Evolutionary conservation across 805 yeast genomes (phyloP), one percentile per base, ranked within the genome.

Genomic region (Teunomyces stri): DNA sequence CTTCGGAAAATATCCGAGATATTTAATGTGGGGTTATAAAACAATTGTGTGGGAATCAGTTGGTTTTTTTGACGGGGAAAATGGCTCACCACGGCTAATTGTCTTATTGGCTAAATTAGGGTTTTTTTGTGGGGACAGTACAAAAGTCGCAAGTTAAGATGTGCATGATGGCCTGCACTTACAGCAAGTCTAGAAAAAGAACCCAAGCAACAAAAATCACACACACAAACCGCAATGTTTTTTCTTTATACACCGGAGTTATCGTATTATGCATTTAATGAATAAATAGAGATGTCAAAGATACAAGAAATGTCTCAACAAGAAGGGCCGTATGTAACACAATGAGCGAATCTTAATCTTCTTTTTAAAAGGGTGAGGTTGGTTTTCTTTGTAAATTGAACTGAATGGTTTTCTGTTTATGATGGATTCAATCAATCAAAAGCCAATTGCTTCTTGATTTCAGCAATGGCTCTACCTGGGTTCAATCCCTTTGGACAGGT

Each of bases 401-500:
- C 13, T 13, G 11, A 16, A 34, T 34, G 37, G 20, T 20, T 18
- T 20, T 21, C 25, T 21, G 3, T 13, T 16, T 18, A 34, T 16
- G 13, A 12, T 10, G 21, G 20, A 28, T 15, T 13, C 44, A 29
- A 42, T 34, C 66, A 84, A 58, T 81, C 89, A 62, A 87, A 79
- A 45, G 97, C 94, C 80, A 94, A 80, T 65, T 84, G 83, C 78
- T 89, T 91, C 81, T 94, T 94, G 72, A 94, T 90, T 74, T 89
- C 90, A 55, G 98, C 98, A 73, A 94, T 94, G 49, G 99, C 98
- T 61, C 68, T 78, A 75, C 98, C 99, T 41, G 99, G 99, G 75
- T 94, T 94, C 76, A 94, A 81, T 55, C 97, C 97, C 84, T 94
- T 87, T 59, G 99, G 99, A 79, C 99, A 94, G 48, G 99, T 94